Percentiles rank a stretch among this genome's conserved stretches.
These are phyloP conservation scores for Curvularia sp. DNA, from an alignment of 2,329 filamentous ascomycete genomes.

Conservation along the genomic window DNA sequence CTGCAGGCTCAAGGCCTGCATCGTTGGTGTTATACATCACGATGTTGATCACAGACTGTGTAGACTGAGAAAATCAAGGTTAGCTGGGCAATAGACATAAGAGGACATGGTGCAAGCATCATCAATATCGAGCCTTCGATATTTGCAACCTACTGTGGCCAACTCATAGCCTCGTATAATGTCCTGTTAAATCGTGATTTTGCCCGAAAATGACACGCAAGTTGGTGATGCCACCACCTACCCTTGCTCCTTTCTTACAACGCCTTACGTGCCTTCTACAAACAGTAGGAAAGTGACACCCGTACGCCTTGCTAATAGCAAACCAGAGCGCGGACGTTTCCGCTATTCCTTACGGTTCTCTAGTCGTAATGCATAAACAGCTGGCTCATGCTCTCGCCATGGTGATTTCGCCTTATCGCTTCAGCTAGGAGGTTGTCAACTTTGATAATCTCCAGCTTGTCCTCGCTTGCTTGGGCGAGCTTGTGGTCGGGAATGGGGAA, in stretches of 20 bases:
- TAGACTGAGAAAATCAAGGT: neutral
- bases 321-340: slow-evolving; percentile 3
- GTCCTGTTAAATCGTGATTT: slow-evolving; percentile 6
- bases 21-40: slow-evolving; percentile 48
- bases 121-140: slow-evolving; percentile 4
- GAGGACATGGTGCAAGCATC: neutral
- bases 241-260: slow-evolving; percentile 4
- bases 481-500: slow-evolving; percentile 86
- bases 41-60: neutral
- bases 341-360: slow-evolving; percentile 1
- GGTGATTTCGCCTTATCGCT: slow-evolving; percentile 93
- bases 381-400: slow-evolving; percentile 79
- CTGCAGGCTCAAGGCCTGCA: slow-evolving; percentile 54
- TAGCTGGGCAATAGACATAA: neutral
- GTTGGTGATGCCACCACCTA: slow-evolving; percentile 9
- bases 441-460: slow-evolving; percentile 87
- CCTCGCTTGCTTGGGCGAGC: slow-evolving; percentile 65
- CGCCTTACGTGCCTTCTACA: slow-evolving; percentile 5
- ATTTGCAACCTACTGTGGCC: slow-evolving; percentile 10
- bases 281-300: slow-evolving; percentile 7
- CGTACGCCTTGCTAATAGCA: slow-evolving; percentile 21
- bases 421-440: slow-evolving; percentile 87
- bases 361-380: slow-evolving; percentile 57
- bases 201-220: slow-evolving; percentile 7
- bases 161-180: neutral